Evolutionary conservation across 768 basidiomycete species (phyloP).

Genomic region (Pisolithus sp.): DNA sequence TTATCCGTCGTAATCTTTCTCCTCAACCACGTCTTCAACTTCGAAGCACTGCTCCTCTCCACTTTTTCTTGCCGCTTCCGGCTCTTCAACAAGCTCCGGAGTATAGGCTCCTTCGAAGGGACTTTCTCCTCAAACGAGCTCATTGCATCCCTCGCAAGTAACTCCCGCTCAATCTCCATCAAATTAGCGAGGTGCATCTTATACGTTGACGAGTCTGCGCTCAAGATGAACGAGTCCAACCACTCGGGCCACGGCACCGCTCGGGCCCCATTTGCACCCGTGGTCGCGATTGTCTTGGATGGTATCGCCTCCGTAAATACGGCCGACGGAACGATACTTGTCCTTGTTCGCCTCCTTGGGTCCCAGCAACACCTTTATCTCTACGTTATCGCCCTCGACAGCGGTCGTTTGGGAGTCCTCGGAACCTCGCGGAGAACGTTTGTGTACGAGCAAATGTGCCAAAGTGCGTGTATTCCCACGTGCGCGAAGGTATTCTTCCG

Average conservation of each 20-base stretch:
- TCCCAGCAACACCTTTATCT: conserved; percentile 6
- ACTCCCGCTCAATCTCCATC: conserved; percentile 30
- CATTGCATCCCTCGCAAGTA: conserved; percentile 20
- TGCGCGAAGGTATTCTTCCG: conserved; percentile 36
- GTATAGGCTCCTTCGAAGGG: conserved; percentile 28
- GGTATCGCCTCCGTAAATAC: conserved; percentile 16
- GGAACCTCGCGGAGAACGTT: conserved; percentile 49
- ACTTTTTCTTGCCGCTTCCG: conserved; percentile 31
- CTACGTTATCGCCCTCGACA: conserved; percentile 26
- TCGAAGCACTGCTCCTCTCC: conserved; percentile 36
- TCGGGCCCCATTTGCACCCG: conserved; percentile 19
- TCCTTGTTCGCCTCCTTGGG: conserved; percentile 11
- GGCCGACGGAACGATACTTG: conserved; percentile 11
- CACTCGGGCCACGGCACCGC: conserved; percentile 34
- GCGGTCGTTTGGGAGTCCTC: conserved; percentile 58
- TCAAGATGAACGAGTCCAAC: conserved; percentile 32
- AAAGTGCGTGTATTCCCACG: conserved; percentile 7
- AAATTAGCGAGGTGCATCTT: conserved; percentile 29
- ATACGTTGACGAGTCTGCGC: conserved; percentile 31
- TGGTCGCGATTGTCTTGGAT: conserved; percentile 12
- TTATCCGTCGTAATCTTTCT: conserved; percentile 45
- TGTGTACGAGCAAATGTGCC: conserved; percentile 13
- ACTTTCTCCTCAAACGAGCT: conserved; percentile 19
- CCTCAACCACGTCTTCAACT: conserved; percentile 59
- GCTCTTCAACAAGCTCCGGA: conserved; percentile 39